Evolutionary conservation across 2,329 filamentous ascomycete genomes (phyloP).

Genomic region (Plenodomus biglobosus): DNA sequence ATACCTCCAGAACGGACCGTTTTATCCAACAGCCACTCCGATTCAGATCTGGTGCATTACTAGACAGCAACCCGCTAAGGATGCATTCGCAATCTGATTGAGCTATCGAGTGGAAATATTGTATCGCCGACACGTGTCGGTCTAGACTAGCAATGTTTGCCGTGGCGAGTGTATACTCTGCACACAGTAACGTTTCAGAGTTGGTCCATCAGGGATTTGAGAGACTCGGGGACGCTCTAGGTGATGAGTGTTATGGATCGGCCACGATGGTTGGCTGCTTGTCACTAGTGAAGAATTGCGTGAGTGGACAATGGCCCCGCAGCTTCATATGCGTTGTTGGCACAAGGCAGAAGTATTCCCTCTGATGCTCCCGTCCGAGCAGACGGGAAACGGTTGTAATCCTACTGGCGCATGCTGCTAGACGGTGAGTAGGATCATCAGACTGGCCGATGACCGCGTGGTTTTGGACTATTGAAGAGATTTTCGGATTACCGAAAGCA

Average conservation of each 20-base stretch:
- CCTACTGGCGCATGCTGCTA: conserved; percentile 22
- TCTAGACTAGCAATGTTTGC: conserved; percentile 13
- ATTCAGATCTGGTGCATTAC: conserved; percentile 59
- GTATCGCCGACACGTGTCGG: conserved; percentile 21
- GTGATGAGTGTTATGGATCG: conserved; percentile 18
- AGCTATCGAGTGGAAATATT: conserved; percentile 7
- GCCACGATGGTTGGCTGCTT: conserved; percentile 23
- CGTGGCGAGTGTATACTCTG: conserved; percentile 7
- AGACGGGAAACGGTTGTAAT: conserved; percentile 8
- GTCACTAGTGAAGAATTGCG: conserved; percentile 14
- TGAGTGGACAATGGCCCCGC: conserved; percentile 21
- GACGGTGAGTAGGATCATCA: conserved; percentile 20
- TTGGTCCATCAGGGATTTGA: conserved; percentile 2
- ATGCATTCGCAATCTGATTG: conserved; percentile 32
- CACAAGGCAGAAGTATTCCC: conserved; percentile 12
- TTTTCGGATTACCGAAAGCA: conserved; percentile 14
- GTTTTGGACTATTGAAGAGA: conserved; percentile 7
- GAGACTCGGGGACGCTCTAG: conserved; percentile 7
- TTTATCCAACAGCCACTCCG: conserved; percentile 62
- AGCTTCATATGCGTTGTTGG: conserved; percentile 14
- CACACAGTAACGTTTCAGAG: background rate
- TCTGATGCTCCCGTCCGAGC: conserved; percentile 18
- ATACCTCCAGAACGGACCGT: conserved; percentile 60
- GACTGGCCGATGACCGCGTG: background rate
- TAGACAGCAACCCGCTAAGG: conserved; percentile 19